phyloP scores from a whole-genome alignment of 1,139 yeast genomes.

The Pichia cactophila region DNA sequence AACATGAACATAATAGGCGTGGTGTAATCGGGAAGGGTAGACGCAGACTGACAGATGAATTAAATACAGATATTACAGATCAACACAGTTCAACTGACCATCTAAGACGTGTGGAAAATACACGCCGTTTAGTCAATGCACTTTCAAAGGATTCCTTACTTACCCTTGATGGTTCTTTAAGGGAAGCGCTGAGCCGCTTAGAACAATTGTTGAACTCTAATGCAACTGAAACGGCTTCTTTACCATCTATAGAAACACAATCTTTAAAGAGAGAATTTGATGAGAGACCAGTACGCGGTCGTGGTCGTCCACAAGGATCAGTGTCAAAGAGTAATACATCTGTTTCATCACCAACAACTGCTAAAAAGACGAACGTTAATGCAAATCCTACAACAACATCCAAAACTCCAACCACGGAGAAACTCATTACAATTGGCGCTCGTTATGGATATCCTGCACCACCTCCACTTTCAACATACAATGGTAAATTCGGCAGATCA shows the following conservation, averaged over 20 bases:
- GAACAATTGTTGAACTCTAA: neutral
- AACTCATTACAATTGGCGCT: neutral
- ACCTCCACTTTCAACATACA: constrained; percentile 13
- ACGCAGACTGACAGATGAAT: neutral
- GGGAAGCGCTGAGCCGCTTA: neutral
- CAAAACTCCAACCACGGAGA: neutral
- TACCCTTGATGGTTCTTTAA: neutral
- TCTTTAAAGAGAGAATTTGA: neutral
- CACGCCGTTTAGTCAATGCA: neutral
- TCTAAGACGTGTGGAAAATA: neutral
- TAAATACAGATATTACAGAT: neutral
- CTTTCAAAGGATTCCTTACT: neutral
- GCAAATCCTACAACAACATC: neutral
- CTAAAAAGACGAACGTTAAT: neutral
- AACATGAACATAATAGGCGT: neutral
- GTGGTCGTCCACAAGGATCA: neutral
- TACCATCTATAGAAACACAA: neutral
- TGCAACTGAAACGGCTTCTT: no score
- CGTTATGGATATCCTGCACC: constrained; percentile 13
- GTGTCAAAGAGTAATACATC: neutral
- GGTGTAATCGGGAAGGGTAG: neutral
- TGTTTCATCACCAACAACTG: no score
- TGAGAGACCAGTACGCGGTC: neutral
- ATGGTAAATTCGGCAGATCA: constrained; percentile 25
- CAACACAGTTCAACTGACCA: neutral